Evolutionary conservation across 441 rosid genomes (phyloP).

Genomic region (Jatropha multifida): DNA sequence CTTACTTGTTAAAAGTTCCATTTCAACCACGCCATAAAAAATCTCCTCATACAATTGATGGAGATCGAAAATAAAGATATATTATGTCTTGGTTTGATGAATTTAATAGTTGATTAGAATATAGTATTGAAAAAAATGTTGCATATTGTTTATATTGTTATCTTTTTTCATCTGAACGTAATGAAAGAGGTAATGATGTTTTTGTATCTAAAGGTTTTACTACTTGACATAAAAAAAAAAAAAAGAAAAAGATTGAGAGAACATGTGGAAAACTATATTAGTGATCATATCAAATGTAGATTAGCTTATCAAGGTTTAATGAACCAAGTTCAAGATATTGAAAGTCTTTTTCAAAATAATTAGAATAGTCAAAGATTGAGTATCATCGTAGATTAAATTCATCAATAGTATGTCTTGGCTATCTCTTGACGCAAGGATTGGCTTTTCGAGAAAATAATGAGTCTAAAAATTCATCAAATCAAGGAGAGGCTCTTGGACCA

Average conservation of each 20-base stretch:
- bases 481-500: not conserved
- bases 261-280: not conserved
- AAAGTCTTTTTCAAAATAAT: not conserved
- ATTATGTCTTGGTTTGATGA: not conserved
- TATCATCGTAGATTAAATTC: not conserved
- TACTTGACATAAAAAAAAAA: not conserved
- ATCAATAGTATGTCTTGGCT: not conserved
- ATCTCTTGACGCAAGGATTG: not conserved
- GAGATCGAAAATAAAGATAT: not conserved
- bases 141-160: not conserved
- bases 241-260: no score
- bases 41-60: not conserved
- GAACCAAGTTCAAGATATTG: not conserved
- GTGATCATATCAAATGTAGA: not conserved
- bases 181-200: not conserved
- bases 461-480: not conserved
- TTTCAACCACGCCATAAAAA: not conserved
- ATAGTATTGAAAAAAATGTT: no score
- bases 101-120: not conserved
- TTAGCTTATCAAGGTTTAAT: not conserved
- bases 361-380: not conserved
- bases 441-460: not conserved
- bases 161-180: not conserved
- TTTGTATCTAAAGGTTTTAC: not conserved
- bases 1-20: not conserved